phyloP scores from a whole-genome alignment of 2,329 filamentous ascomycete genomes.

The Camptophora hylomeconis region DNA sequence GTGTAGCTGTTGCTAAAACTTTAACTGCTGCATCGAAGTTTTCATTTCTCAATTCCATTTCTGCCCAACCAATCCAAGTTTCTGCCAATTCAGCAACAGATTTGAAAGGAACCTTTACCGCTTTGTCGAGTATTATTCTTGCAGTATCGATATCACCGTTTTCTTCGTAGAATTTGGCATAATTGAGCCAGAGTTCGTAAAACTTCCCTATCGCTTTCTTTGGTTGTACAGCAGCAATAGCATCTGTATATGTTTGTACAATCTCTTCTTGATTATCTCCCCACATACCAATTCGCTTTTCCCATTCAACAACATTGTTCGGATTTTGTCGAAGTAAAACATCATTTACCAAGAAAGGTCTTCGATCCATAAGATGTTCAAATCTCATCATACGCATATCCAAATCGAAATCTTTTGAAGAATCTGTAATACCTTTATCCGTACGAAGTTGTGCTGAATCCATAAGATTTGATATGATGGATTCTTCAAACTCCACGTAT shows the following conservation, averaged over 20 bases:
- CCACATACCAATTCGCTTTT: conserved; percentile 92
- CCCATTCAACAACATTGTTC: conserved; percentile 92
- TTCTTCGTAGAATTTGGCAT: conserved; percentile 91
- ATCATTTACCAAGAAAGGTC: conserved; percentile 92
- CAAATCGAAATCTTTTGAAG: conserved; percentile 81
- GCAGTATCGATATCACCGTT: conserved; percentile 75
- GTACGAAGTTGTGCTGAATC: conserved; percentile 69
- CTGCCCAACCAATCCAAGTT: conserved; percentile 98
- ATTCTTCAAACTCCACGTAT: conserved; percentile 94
- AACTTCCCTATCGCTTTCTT: conserved; percentile 91
- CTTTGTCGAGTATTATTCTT: conserved; percentile 91
- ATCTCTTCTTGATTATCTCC: conserved; percentile 83
- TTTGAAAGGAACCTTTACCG: conserved; percentile 94
- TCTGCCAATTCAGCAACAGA: conserved; percentile 94
- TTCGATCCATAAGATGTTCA: conserved; percentile 92
- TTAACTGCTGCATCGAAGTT: conserved; percentile 90
- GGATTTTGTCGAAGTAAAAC: conserved; percentile 91
- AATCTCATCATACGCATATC: conserved; percentile 97
- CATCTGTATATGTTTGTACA: conserved; percentile 86
- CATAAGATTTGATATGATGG: conserved; percentile 82
- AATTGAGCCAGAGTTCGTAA: conserved; percentile 90
- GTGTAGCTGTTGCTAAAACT: conserved; percentile 94
- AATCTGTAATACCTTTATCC: conserved; percentile 64
- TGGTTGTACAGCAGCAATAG: conserved; percentile 82
- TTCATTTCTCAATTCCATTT: conserved; percentile 91